Evolutionary conservation across 2,329 filamentous ascomycete species (phyloP), one percentile per base, ranked within the genome.

Genomic region (Diaporthe nobilis): DNA sequence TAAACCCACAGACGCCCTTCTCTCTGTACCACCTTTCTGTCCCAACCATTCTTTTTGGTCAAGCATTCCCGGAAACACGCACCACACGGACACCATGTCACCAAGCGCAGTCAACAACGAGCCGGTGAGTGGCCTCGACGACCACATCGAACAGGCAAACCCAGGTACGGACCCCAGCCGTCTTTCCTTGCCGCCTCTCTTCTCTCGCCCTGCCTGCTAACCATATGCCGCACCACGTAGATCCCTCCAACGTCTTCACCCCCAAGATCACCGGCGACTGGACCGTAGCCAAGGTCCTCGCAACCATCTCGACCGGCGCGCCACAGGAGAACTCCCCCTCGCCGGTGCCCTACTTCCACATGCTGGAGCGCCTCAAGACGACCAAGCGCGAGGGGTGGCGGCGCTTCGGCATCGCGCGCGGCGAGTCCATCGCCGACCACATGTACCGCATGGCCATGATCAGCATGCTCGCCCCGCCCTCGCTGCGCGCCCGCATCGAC

Each of bases 361-460:
- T 98, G 77, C 91, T 99, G 78, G 94, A 98, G 85, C 94, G 94
- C 68, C 90, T 99, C 75, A 99, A 99, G 90, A 98, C 96, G 10
- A 98, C 94, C 77, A 97, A 98, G 85, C 94, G 97, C 77, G 97
- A 98, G 85, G 97, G 97, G 78, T 99, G 97, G 97, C 91, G 94
- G 74, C 92, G 97, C 51, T 98, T 98, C 83, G 92, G 92, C 53
- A 95, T 99, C 79, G 79, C 86, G 2, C 85, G 87, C 75, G 94
- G 95, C 83, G 97, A 99, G 85, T 98, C 95, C 2, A 98, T 99
- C 82, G 91, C 95, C 72, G 97, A 99, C 86, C 97, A 99, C 89
- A 99, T 99, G 97, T 99, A 98, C 86, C 95, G 97, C 86, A 99
- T 99, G 97, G 95, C 96, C 68, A 91, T 99, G 79, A 95, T 99